Evolutionary conservation across 2,329 filamentous ascomycete genomes (phyloP).

Genomic region (Gnomoniopsis sp.): DNA sequence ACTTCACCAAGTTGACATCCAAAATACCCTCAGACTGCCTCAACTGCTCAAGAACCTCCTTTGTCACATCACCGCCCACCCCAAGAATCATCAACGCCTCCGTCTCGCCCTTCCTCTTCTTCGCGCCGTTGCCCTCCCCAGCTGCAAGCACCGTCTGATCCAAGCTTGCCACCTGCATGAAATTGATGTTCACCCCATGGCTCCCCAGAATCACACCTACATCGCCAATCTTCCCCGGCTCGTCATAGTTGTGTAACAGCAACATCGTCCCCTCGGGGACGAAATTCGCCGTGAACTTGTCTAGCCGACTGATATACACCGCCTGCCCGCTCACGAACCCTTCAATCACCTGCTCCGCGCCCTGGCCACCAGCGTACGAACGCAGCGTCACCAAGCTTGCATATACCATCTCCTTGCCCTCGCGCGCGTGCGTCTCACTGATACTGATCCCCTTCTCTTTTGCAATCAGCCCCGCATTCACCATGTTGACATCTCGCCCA

Average conservation of each 20-base stretch:
- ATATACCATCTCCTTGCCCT: constrained; percentile 60
- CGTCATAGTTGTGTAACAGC: constrained; percentile 79
- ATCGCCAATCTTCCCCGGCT: constrained; percentile 77
- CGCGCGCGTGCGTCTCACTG: constrained; percentile 66
- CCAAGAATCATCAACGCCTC: constrained; percentile 83
- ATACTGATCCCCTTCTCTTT: constrained; percentile 75
- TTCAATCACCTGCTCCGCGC: constrained; percentile 49
- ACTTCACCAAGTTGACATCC: constrained; percentile 49
- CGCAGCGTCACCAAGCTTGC: constrained; percentile 69
- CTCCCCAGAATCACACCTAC: constrained; percentile 69
- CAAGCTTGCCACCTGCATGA: constrained; percentile 69
- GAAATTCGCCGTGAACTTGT: constrained; percentile 71
- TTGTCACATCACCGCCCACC: constrained; percentile 62
- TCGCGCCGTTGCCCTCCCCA: constrained; percentile 22
- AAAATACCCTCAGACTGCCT: constrained; percentile 50
- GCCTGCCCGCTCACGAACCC: constrained; percentile 64
- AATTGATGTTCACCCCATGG: constrained; percentile 72
- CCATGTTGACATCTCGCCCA: constrained; percentile 72
- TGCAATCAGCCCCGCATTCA: constrained; percentile 74
- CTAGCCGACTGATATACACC: constrained; percentile 69
- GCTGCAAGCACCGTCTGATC: constrained; percentile 29
- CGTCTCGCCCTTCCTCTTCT: constrained; percentile 37
- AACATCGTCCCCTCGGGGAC: constrained; percentile 69
- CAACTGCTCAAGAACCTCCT: constrained; percentile 50
- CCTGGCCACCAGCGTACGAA: constrained; percentile 38